Percentiles rank a stretch among this genome's conserved stretches.
Evolutionary conservation across 305 asterid genomes (phyloP).

Genomic region (Solanum hybrid): DNA sequence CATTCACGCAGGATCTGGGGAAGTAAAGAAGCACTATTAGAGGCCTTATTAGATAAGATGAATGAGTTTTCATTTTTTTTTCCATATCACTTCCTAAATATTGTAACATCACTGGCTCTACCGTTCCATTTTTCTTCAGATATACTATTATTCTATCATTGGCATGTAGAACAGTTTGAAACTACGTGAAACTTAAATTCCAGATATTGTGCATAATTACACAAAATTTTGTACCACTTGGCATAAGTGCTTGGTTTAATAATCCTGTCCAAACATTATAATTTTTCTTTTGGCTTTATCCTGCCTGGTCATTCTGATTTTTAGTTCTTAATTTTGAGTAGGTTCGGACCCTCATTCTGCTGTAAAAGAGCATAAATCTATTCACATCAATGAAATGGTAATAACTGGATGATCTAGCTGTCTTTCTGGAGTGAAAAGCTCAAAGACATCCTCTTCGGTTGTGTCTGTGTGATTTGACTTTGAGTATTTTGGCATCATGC

Average conservation of each 20-base stretch:
- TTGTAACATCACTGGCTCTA: neutral
- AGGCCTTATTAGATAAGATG: neutral
- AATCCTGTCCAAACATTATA: neutral
- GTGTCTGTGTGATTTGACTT: slow-evolving; percentile 5
- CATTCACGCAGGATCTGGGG: neutral
- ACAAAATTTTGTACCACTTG: neutral
- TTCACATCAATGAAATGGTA: slow-evolving; percentile 83
- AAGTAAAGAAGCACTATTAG: neutral
- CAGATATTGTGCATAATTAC: neutral
- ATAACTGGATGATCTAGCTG: slow-evolving; percentile 6
- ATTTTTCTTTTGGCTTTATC: neutral
- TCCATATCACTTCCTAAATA: neutral
- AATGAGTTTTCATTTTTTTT: neutral
- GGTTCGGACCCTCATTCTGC: slow-evolving; percentile 87
- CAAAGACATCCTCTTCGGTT: slow-evolving; percentile 4
- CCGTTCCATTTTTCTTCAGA: neutral
- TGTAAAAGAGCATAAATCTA: slow-evolving; percentile 51
- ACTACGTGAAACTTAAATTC: neutral
- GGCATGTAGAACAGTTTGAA: neutral
- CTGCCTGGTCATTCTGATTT: neutral
- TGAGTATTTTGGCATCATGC: slow-evolving; percentile 9
- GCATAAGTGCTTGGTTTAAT: neutral
- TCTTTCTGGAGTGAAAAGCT: slow-evolving; percentile 1
- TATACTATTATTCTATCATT: neutral
- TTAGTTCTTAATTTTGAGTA: slow-evolving; percentile 18